Conservation (phyloP, 2,329 filamentous ascomycete genomes). For the Aspergillus sergii region DNA sequence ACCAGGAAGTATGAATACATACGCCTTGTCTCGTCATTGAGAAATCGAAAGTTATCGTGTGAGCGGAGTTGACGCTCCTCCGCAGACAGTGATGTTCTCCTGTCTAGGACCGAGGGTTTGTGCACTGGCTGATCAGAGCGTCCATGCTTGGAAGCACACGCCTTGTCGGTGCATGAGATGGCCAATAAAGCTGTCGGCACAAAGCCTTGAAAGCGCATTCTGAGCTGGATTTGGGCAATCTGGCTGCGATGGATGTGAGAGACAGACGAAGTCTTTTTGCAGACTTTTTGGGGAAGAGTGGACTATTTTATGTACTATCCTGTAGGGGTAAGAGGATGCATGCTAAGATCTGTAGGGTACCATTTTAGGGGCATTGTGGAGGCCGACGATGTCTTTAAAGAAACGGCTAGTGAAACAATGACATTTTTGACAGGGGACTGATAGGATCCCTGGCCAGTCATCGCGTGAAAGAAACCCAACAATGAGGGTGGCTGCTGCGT, state of each 20-base stretch:
- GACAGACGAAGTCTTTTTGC: background rate
- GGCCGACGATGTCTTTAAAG: background rate
- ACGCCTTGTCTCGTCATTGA: constrained; percentile 30
- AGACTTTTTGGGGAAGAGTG: background rate
- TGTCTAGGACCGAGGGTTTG: constrained; percentile 25
- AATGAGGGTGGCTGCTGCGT: background rate
- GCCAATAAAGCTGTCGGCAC: constrained; percentile 27
- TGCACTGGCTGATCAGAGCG: constrained; percentile 29
- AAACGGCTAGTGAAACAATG: background rate
- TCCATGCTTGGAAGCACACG: constrained; percentile 26
- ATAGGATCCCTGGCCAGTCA: background rate
- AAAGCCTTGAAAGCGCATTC: constrained; percentile 31
- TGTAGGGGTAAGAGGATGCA: background rate
- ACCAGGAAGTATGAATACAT: constrained; percentile 6
- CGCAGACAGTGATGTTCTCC: constrained; percentile 18
- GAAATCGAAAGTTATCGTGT: constrained; percentile 29
- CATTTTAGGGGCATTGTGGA: background rate
- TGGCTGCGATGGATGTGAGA: background rate
- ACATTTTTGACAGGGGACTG: background rate
- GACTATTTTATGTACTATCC: background rate
- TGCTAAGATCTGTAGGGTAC: background rate
- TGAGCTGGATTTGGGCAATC: background rate
- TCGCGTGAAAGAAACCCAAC: background rate
- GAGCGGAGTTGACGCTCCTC: constrained; percentile 16
- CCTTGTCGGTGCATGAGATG: constrained; percentile 23